These are phyloP conservation scores for Suillus occidentalis DNA, from an alignment of 768 basidiomycete genomes.

Conservation along the genomic window DNA sequence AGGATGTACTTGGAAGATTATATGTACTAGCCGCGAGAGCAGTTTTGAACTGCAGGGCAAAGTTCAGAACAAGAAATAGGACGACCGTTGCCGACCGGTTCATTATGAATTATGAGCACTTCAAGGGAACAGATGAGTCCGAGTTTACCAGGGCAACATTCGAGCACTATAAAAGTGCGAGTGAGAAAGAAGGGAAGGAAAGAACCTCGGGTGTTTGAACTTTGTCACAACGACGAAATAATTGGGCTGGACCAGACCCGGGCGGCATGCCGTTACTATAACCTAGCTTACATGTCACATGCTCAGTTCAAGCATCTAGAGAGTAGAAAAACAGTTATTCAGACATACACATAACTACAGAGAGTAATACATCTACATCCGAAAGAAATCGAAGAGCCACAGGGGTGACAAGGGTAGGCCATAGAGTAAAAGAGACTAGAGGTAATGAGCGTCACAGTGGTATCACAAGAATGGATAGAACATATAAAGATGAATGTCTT, in stretches of 20 bases:
- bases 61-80: slow-evolving; percentile 9
- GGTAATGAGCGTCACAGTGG: slow-evolving; percentile 20
- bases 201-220: neutral
- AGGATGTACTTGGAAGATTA: slow-evolving; percentile 10
- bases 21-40: slow-evolving; percentile 8
- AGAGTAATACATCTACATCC: slow-evolving; percentile 39
- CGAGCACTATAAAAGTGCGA: slow-evolving; percentile 3
- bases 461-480: slow-evolving; percentile 35
- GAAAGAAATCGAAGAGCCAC: slow-evolving; percentile 30
- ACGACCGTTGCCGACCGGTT: neutral
- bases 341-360: slow-evolving; percentile 39
- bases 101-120: slow-evolving; percentile 25
- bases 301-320: neutral
- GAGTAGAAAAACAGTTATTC: slow-evolving; percentile 35
- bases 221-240: neutral
- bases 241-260: neutral
- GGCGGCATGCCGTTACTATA: neutral
- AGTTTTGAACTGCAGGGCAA: slow-evolving; percentile 15
- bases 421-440: slow-evolving; percentile 11
- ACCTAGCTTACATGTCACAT: neutral
- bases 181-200: neutral
- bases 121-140: slow-evolving; percentile 9
- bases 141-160: slow-evolving; percentile 21
- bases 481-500: slow-evolving; percentile 27
- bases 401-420: slow-evolving; percentile 14